Base-by-base conservation (phyloP, 192 early-diverging fungal genomes). In the Chytriomyces confervae region DNA sequence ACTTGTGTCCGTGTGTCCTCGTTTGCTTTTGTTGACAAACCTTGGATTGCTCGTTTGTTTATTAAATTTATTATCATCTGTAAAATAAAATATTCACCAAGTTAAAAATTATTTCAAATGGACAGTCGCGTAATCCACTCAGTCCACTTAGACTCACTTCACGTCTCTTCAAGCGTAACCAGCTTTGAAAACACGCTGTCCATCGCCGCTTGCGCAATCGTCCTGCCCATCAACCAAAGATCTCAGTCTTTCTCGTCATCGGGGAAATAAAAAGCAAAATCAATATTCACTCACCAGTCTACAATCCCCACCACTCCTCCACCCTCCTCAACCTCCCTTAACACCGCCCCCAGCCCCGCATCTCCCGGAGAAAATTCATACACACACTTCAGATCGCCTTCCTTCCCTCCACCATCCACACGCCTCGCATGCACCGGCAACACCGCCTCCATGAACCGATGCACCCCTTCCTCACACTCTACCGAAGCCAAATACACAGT, bases 361-460 rank as follows among this genome's bases (percentile, higher is more conserved):
- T 67, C 53, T 50, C 72, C 49, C 6, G 86, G 81, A 49, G 84
- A 79, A 79, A 94, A 93, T 84, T 94, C 91, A 78, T 92, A 93
- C 10, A 86, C 82, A 80, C 0, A 87, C 86, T 36, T 89, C 83
- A 74, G 91, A 89, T 2, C 84, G 74, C 57, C 90, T 88, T 23
- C 88, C 46, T 50, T 79, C 78, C 10, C 53, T 9, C 43, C 13
- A 36, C 36, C 36, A 18, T 11, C 53, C 18, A 51, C 13, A 29
- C 69, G 72, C 85, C 78, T 82, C 84, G 16, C 81, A 78, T 46
- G 70, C 68, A 36, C 47, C 9, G 90, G 88, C 49, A 93, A 68
- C n/a, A 92, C 66, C 5, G 70, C 53, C 62, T 87, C 82, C 23
- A 90, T 79, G 64, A 82, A 90, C 36, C 36, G 36, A 36, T 36